phyloP scores from a whole-genome alignment of 345 rosid genomes.

The Citrus australasica region DNA sequence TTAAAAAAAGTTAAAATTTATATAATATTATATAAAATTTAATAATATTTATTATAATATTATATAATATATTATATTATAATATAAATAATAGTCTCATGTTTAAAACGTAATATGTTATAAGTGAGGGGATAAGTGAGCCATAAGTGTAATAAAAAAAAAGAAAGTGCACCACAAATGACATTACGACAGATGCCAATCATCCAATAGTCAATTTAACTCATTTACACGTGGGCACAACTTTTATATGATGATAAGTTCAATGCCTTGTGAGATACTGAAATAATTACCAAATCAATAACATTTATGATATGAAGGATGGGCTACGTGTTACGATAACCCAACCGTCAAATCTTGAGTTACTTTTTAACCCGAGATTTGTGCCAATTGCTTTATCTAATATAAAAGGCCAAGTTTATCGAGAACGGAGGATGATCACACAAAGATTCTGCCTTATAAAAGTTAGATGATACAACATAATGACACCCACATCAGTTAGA shows the following conservation, averaged over 20 bases:
- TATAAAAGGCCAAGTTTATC: not conserved
- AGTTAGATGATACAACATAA: not conserved
- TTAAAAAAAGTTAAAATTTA: no score
- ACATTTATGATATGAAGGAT: not conserved
- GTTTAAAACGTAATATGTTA: no score
- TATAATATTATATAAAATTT: no score
- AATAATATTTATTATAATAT: no score
- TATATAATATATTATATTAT: no score
- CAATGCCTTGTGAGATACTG: not conserved
- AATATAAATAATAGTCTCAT: accelerated
- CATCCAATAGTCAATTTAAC: not conserved
- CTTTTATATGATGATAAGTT: not conserved
- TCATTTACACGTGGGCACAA: not conserved
- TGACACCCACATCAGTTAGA: not conserved
- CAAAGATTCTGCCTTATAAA: not conserved
- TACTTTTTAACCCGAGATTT: not conserved
- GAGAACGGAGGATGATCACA: not conserved
- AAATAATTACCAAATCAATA: not conserved
- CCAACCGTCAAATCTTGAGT: not conserved
- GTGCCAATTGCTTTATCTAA: not conserved
- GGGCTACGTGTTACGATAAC: not conserved
- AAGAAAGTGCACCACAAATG: no score
- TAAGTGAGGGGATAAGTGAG: no score
- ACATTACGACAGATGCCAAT: no score
- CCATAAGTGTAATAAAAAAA: no score